phyloP scores from a whole-genome alignment of 2,329 filamentous ascomycete species.

The Colletotrichum coccodes region DNA sequence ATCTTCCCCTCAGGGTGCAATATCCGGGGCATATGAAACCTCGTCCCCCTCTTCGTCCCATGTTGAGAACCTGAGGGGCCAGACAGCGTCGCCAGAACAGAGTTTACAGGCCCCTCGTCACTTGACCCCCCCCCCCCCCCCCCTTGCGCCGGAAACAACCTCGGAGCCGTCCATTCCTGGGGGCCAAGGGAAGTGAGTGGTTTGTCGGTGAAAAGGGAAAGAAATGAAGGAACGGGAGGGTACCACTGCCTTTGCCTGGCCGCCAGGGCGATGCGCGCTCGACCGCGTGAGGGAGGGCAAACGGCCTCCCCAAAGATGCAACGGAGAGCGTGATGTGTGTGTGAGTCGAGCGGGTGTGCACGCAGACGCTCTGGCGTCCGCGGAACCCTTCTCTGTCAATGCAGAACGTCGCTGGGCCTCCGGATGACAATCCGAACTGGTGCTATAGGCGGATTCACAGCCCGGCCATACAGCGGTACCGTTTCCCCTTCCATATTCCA shows the following conservation, averaged over 20 bases:
- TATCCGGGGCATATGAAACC: constrained; percentile 25
- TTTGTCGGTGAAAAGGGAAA: background rate
- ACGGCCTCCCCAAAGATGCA: background rate
- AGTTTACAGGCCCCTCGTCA: constrained; percentile 25
- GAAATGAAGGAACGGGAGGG: background rate
- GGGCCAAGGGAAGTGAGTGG: background rate
- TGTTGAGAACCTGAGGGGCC: background rate
- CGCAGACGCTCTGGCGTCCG: constrained; percentile 23
- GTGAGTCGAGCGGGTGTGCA: constrained; percentile 3
- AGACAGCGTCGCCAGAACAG: constrained; percentile 22
- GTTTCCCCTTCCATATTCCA: background rate
- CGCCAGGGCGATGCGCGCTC: constrained; percentile 8
- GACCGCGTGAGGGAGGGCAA: background rate
- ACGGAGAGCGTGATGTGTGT: background rate
- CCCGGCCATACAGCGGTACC: background rate
- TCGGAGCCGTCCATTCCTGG: background rate
- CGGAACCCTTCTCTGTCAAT: constrained; percentile 28
- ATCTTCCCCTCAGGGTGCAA: constrained; percentile 6
- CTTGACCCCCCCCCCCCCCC: constrained; percentile 7
- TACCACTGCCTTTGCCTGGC: background rate
- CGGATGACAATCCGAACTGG: constrained; percentile 32
- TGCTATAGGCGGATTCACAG: constrained; percentile 6
- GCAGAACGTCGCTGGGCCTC: constrained; percentile 18
- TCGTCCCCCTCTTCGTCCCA: constrained; percentile 19
- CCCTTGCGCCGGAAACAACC: constrained; percentile 15